These are phyloP conservation scores for Aspergillus nomiae DNA, from an alignment of 2,329 filamentous ascomycete genomes.

Conservation along the genomic window DNA sequence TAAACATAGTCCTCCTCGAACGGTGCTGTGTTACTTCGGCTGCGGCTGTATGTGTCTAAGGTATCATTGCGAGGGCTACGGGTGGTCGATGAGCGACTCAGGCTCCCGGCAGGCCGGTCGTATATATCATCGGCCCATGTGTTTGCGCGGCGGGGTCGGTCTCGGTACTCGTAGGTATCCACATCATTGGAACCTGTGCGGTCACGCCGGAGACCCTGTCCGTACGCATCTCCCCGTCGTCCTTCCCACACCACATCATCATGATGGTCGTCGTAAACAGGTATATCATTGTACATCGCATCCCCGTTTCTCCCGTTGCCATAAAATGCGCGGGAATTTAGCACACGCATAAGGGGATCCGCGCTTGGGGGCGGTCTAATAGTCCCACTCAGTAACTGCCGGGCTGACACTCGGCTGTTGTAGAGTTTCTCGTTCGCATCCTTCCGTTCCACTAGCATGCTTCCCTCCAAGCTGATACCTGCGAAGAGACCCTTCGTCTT, in stretches of 20 bases:
- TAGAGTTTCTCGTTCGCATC: slow-evolving; percentile 98
- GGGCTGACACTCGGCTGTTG: slow-evolving; percentile 76
- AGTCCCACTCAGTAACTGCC: slow-evolving; percentile 76
- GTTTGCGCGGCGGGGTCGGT: slow-evolving; percentile 50
- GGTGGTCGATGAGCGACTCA: slow-evolving; percentile 38
- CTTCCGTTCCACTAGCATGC: slow-evolving; percentile 87
- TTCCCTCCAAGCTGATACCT: slow-evolving; percentile 91
- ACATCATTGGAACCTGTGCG: slow-evolving; percentile 55
- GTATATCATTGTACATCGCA: slow-evolving; percentile 88
- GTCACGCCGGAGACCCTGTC: slow-evolving; percentile 63
- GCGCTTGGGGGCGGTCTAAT: slow-evolving; percentile 79
- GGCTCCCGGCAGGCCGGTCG: slow-evolving; percentile 41
- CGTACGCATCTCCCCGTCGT: slow-evolving; percentile 67
- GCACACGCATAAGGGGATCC: slow-evolving; percentile 77
- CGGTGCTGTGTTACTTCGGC: slow-evolving; percentile 41
- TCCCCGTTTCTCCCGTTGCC: slow-evolving; percentile 63
- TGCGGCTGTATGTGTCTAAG: slow-evolving; percentile 34
- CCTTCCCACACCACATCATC: slow-evolving; percentile 86
- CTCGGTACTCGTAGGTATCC: slow-evolving; percentile 59
- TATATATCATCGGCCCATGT: slow-evolving; percentile 55
- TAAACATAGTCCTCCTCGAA: slow-evolving; percentile 55
- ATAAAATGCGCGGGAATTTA: slow-evolving; percentile 83
- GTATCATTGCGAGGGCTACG: slow-evolving; percentile 29
- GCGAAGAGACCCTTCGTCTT: slow-evolving; percentile 98
- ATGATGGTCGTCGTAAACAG: slow-evolving; percentile 80